Evolutionary conservation across 1,284 basidiomycete genomes (phyloP).

Genomic region (Neolentinus lepideus): DNA sequence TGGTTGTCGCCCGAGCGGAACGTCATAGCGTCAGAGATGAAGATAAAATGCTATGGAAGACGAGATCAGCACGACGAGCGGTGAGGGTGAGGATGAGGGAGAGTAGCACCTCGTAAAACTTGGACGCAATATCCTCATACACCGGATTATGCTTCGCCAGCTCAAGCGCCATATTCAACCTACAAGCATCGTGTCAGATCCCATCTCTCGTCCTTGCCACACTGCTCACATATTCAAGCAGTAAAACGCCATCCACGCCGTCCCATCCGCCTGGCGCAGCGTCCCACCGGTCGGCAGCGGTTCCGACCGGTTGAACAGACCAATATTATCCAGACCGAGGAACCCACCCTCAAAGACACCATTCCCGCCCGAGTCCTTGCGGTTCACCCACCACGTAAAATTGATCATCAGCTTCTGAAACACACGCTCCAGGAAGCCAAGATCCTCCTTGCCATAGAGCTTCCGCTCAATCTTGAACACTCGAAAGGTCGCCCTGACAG

Average conservation of each 20-base stretch:
- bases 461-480: constrained; percentile 99
- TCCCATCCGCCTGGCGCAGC: constrained; percentile 94
- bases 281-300: constrained; percentile 88
- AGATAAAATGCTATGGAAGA: constrained; percentile 78
- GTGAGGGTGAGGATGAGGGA: neutral
- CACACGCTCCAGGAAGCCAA: constrained; percentile 92
- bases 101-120: constrained; percentile 80
- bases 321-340: constrained; percentile 96
- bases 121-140: constrained; percentile 99
- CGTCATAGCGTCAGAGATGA: constrained; percentile 98
- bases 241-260: constrained; percentile 99
- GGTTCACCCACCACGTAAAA: constrained; percentile 99
- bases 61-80: constrained; percentile 7
- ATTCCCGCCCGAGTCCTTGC: constrained; percentile 91
- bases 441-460: constrained; percentile 84
- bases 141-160: constrained; percentile 96
- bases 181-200: constrained; percentile 20
- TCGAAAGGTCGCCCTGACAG: constrained; percentile 83
- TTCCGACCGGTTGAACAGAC: constrained; percentile 96
- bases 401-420: constrained; percentile 97
- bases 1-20: constrained; percentile 75
- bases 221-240: constrained; percentile 81
- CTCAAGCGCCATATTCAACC: constrained; percentile 95
- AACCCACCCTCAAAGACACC: constrained; percentile 99
- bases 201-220: neutral